Percentiles rank a stretch among this genome's conserved stretches.
Evolutionary conservation across 1,139 yeast species (phyloP).

Genomic region (Hemisphaericaspora xylofermentans): DNA sequence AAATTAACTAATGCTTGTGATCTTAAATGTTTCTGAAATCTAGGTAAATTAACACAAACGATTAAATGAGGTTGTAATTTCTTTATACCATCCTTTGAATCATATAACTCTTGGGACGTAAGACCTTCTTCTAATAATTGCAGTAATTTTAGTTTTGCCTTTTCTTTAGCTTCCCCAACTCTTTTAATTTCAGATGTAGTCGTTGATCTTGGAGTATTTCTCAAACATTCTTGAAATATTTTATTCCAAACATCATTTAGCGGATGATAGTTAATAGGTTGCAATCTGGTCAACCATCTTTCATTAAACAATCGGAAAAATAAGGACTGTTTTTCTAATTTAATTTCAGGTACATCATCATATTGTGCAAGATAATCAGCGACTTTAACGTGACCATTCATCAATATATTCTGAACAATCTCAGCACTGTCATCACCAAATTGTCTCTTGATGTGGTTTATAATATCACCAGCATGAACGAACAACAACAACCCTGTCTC

Average conservation of each 20-base stretch:
- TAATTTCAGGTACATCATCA: conserved; percentile 22
- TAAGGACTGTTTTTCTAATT: conserved; percentile 29
- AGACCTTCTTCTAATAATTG: conserved; percentile 34
- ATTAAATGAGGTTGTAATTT: conserved; percentile 51
- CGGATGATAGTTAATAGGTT: conserved; percentile 45
- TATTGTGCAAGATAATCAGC: conserved; percentile 54
- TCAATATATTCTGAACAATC: conserved; percentile 66
- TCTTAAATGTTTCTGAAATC: conserved; percentile 69
- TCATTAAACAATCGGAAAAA: conserved; percentile 51
- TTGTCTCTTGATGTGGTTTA: conserved; percentile 46
- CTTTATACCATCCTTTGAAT: conserved; percentile 32
- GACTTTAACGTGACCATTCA: conserved; percentile 64
- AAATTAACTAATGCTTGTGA: conserved; percentile 61
- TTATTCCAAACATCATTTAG: conserved; percentile 56
- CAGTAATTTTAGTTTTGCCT: conserved; percentile 48
- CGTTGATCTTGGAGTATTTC: conserved; percentile 49
- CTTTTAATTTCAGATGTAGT: conserved; percentile 62
- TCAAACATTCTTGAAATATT: conserved; percentile 51
- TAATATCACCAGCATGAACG: conserved; percentile 76
- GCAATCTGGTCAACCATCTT: conserved; percentile 52
- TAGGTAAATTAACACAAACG: conserved; percentile 60
- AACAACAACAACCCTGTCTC: conserved; percentile 64
- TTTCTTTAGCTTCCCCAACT: conserved; percentile 61
- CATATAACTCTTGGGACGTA: conserved; percentile 31
- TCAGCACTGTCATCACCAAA: conserved; percentile 57